Evolutionary conservation across 805 yeast genomes (phyloP).

Genomic region (Nakazawaea molendinolei): DNA sequence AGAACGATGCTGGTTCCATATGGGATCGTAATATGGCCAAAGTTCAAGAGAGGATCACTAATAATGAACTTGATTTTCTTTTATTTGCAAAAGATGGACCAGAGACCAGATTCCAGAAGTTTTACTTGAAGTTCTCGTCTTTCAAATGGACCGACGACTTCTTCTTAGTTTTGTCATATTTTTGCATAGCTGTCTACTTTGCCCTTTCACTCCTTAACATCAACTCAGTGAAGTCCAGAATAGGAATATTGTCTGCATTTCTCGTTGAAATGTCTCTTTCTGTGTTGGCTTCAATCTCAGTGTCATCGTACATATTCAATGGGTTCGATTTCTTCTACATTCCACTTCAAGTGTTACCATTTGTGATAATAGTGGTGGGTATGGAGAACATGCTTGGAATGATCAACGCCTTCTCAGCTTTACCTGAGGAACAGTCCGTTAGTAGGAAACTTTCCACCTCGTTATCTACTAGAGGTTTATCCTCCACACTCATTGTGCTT

Average conservation of each 20-base stretch:
- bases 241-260: slow-evolving; percentile 39
- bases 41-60: slow-evolving; percentile 12
- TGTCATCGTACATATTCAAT: slow-evolving; percentile 31
- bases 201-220: slow-evolving; percentile 33
- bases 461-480: slow-evolving; percentile 27
- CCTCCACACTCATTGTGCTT: slow-evolving; percentile 30
- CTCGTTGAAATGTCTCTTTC: slow-evolving; percentile 33
- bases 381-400: slow-evolving; percentile 44
- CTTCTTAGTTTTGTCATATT: slow-evolving; percentile 7
- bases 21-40: slow-evolving; percentile 26
- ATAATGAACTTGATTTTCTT: slow-evolving; percentile 2
- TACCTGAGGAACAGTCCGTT: slow-evolving; percentile 36
- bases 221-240: slow-evolving; percentile 36
- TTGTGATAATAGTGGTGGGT: slow-evolving; percentile 34
- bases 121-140: slow-evolving; percentile 17
- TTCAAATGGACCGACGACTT: slow-evolving; percentile 11
- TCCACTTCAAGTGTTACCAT: slow-evolving; percentile 35
- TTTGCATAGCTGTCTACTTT: slow-evolving; percentile 20
- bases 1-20: slow-evolving; percentile 17
- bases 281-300: slow-evolving; percentile 34
- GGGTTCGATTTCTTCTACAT: slow-evolving; percentile 28
- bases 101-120: slow-evolving; percentile 8
- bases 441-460: slow-evolving; percentile 31
- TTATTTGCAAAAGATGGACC: slow-evolving; percentile 5
- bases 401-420: slow-evolving; percentile 30